Percentiles rank a stretch among this genome's conserved stretches.
phyloP scores from a whole-genome alignment of 257 asterid species.

The Henckelia pumila region DNA sequence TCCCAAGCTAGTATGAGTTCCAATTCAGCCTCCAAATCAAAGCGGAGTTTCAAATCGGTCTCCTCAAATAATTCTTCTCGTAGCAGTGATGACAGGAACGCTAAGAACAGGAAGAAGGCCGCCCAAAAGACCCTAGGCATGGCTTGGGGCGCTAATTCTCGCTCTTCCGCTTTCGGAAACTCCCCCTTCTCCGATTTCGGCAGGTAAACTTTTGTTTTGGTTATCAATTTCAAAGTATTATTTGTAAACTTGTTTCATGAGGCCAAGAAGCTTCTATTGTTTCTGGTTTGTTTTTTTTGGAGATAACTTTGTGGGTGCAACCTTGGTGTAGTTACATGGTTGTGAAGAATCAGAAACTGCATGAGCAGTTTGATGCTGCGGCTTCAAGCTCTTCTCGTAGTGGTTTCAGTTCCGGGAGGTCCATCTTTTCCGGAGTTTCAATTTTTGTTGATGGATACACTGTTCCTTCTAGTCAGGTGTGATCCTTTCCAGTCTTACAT shows the following conservation, averaged over 20 bases:
- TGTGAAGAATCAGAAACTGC: constrained; percentile 85
- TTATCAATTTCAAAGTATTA: too few species aligned
- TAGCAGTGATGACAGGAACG: constrained; percentile 33
- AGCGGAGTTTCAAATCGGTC: constrained; percentile 47
- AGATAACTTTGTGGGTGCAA: too few species aligned
- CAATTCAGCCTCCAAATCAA: constrained; percentile 52
- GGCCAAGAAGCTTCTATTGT: background rate
- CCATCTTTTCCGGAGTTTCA: constrained; percentile 74
- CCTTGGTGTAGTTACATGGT: constrained; percentile 76
- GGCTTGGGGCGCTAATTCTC: constrained; percentile 92
- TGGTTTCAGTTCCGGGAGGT: constrained; percentile 42
- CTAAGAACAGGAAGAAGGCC: constrained; percentile 53
- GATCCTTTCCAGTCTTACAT: constrained; percentile 12
- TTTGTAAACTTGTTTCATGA: too few species aligned
- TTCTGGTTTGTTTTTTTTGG: constrained; percentile 16
- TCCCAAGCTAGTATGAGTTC: constrained; percentile 37
- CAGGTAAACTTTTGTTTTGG: constrained; percentile 38
- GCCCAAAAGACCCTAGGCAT: constrained; percentile 73
- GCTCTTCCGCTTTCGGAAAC: constrained; percentile 49
- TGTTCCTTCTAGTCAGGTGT: constrained; percentile 91
- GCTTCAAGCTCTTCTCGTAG: constrained; percentile 73
- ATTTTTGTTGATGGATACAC: constrained; percentile 98
- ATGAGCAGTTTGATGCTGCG: constrained; percentile 77
- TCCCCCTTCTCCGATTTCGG: constrained; percentile 87
- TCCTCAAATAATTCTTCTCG: constrained; percentile 51